Base-by-base conservation (phyloP, 208 protist genomes). In the Herpetomonas tarakana region DNA sequence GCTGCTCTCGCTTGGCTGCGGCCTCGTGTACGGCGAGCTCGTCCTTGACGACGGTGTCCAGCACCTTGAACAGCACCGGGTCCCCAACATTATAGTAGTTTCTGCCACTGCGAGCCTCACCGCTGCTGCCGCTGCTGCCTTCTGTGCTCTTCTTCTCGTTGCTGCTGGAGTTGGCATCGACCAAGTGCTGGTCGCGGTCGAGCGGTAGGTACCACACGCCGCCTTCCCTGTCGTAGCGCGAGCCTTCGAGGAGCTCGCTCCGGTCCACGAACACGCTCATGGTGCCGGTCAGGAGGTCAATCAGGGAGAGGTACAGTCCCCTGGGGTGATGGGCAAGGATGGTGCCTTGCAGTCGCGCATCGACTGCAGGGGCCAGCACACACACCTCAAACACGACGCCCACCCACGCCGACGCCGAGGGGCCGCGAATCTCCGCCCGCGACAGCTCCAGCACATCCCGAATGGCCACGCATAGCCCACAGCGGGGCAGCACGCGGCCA, bases 391-490 rank as follows among this genome's bases (percentile, higher is more conserved):
- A 92, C 38, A 70, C 68, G 3, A 67, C 85, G 21, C 71, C 75
- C 16, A 91, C 52, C 85, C 88, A 94, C 51, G 78, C 84, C 3
- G 84, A 86, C n/a, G 75, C 84, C 0, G 72, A 67, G 1, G 73
- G 49, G 2, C 82, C 84, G 1, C 74, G 68, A 31, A 94, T 71
- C 4, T 65, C 62, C 30, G 76, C 76, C 22, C 58, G 65, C 18
- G 77, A 80, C 65, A 76, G 79, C 21, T 86, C 68, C 25, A 86
- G 39, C 14, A 94, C 62, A 0, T 80, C 74, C 12, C 70, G 70
- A 18, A 94, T 73, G 12, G 84, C 88, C 0, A 94, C 76, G 52
- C 81, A 90, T 0, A 94, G 69, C 2, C 88, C 88, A 9, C 65
- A 64, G 4, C 57, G 55, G 1, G 81, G 81, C 3, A 92, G 58